Evolutionary conservation across 2,329 filamentous ascomycete species (phyloP).

Genomic region (Amauroascus verrucosus): DNA sequence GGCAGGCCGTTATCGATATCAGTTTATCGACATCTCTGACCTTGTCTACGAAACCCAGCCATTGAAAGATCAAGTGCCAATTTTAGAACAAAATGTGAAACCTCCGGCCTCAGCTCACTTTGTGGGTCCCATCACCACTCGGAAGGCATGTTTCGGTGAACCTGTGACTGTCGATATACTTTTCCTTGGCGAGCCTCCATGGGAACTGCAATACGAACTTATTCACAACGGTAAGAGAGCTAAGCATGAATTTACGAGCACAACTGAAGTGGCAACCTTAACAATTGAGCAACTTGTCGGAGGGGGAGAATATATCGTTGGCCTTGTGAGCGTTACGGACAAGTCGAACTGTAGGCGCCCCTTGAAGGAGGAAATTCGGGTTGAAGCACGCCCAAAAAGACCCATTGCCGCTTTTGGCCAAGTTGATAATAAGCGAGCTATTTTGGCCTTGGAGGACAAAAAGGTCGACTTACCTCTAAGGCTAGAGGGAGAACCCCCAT

Average conservation of each 20-base stretch:
- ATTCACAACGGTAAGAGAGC: conserved; percentile 79
- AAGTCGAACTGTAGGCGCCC: conserved; percentile 76
- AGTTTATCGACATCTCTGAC: conserved; percentile 72
- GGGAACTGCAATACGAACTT: conserved; percentile 83
- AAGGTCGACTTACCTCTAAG: conserved; percentile 67
- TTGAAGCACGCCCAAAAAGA: conserved; percentile 77
- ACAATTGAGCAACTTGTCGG: conserved; percentile 62
- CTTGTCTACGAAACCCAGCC: conserved; percentile 62
- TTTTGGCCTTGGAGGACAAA: conserved; percentile 67
- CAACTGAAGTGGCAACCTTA: conserved; percentile 56
- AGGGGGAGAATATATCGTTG: conserved; percentile 83
- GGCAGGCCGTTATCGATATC: conserved; percentile 78
- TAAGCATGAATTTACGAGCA: conserved; percentile 57
- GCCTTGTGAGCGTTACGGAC: conserved; percentile 77
- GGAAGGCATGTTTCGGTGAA: conserved; percentile 72
- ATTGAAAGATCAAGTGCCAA: conserved; percentile 51
- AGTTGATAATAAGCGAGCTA: conserved; percentile 65
- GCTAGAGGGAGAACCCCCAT: conserved; percentile 75
- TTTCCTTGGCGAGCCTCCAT: conserved; percentile 74
- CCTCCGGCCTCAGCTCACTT: conserved; percentile 72
- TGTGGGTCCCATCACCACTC: conserved; percentile 46
- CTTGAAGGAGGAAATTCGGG: conserved; percentile 72
- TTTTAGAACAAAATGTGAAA: conserved; percentile 81
- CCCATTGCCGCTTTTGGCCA: conserved; percentile 78
- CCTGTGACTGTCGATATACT: conserved; percentile 62